A percentile compares a stretch with the other conserved stretches of the same genome.
phyloP scores from a whole-genome alignment of 2,329 filamentous ascomycete species.

The Cadophora malorum region DNA sequence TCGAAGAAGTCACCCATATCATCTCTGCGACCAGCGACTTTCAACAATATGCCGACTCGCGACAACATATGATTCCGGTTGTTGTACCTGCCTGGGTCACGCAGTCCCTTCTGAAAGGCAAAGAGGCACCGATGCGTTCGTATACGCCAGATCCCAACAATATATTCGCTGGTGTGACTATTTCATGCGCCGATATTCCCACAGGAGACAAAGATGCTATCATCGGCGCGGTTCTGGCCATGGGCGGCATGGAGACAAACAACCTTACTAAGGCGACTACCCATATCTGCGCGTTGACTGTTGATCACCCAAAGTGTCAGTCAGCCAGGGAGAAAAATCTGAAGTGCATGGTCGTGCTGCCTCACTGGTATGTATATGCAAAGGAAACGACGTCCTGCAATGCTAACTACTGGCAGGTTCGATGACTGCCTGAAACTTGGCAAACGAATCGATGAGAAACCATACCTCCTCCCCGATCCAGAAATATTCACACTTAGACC shows the following conservation, averaged over 20 bases:
- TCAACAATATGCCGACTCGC: slow-evolving; percentile 78
- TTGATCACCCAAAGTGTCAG: slow-evolving; percentile 75
- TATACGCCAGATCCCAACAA: slow-evolving; percentile 90
- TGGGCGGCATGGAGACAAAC: slow-evolving; percentile 82
- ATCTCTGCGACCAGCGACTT: slow-evolving; percentile 87
- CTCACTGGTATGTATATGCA: slow-evolving; percentile 73
- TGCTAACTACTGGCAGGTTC: slow-evolving; percentile 67
- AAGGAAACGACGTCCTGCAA: background rate
- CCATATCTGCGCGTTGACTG: slow-evolving; percentile 83
- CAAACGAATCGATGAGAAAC: slow-evolving; percentile 85
- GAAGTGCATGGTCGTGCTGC: slow-evolving; percentile 83
- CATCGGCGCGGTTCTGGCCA: slow-evolving; percentile 83
- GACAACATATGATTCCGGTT: slow-evolving; percentile 81
- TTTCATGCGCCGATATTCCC: slow-evolving; percentile 86
- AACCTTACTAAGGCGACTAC: slow-evolving; percentile 78
- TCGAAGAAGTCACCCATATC: slow-evolving; percentile 65
- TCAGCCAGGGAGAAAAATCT: slow-evolving; percentile 68
- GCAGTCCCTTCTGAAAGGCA: slow-evolving; percentile 70
- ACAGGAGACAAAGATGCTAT: slow-evolving; percentile 90
- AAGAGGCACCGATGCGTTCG: slow-evolving; percentile 78
- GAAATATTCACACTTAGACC: slow-evolving; percentile 73
- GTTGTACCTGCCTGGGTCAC: slow-evolving; percentile 84
- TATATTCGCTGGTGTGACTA: slow-evolving; percentile 84
- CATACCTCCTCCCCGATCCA: slow-evolving; percentile 85
- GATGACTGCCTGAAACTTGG: slow-evolving; percentile 95